These are phyloP conservation scores for Alternaria rosae DNA, from an alignment of 2,329 filamentous ascomycete genomes.

Conservation along the genomic window DNA sequence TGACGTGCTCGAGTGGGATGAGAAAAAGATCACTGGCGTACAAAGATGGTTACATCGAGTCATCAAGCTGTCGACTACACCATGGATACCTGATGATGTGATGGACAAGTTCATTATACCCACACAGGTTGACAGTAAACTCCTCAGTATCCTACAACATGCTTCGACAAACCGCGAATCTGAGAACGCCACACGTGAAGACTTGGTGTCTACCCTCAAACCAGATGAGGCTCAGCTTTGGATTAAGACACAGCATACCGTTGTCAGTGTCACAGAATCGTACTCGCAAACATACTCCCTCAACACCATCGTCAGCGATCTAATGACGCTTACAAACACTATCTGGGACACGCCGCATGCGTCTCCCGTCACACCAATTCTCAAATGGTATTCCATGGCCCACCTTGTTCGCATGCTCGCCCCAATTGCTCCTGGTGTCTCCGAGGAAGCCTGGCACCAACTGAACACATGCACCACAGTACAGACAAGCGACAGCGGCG, in stretches of 20 bases:
- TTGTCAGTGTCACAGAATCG: constrained; percentile 71
- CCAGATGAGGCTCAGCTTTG: constrained; percentile 60
- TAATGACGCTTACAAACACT: constrained; percentile 81
- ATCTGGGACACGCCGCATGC: constrained; percentile 37
- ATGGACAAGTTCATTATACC: constrained; percentile 27
- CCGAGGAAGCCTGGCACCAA: constrained; percentile 79
- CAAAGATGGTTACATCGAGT: constrained; percentile 80
- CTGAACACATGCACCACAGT: constrained; percentile 50
- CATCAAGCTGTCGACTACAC: constrained; percentile 59
- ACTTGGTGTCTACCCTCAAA: constrained; percentile 19
- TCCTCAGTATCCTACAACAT: constrained; percentile 26
- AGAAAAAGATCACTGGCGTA: constrained; percentile 79
- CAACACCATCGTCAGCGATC: constrained; percentile 83
- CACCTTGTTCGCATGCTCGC: constrained; percentile 75
- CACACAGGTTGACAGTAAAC: constrained; percentile 34
- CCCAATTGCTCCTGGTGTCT: constrained; percentile 79
- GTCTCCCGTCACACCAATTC: constrained; percentile 49
- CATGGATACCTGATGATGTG: constrained; percentile 32
- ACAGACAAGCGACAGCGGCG: neutral
- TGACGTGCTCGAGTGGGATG: constrained; percentile 88
- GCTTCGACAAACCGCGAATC: constrained; percentile 14
- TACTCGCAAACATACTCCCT: constrained; percentile 76
- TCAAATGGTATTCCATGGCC: constrained; percentile 61
- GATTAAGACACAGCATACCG: constrained; percentile 71
- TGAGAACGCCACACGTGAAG: neutral